Percentiles rank a stretch among this genome's conserved stretches.
Conservation (phyloP, 2,329 filamentous ascomycete genomes). For the Fusarium penzigii region DNA sequence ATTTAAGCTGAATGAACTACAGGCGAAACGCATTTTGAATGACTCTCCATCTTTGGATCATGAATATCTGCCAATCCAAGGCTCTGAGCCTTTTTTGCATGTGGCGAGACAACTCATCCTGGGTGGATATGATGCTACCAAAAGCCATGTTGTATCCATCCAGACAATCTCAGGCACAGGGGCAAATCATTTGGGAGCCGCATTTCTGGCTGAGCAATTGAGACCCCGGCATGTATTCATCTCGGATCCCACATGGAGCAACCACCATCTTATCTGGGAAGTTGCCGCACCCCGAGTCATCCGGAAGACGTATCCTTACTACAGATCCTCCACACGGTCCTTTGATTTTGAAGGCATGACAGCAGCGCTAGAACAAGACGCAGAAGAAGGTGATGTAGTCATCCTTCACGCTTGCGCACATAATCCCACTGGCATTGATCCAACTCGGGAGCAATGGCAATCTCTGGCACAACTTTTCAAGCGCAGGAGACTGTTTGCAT, state of each 20-base stretch:
- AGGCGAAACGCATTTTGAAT: constrained; percentile 82
- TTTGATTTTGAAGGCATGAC: constrained; percentile 36
- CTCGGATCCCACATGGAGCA: constrained; percentile 50
- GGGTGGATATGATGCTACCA: not conserved
- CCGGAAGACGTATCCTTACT: constrained; percentile 34
- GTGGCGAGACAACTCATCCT: constrained; percentile 30
- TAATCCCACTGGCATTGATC: constrained; percentile 41
- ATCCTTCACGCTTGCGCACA: constrained; percentile 41
- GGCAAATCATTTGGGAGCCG: constrained; percentile 34
- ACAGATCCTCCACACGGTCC: constrained; percentile 18
- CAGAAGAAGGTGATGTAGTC: constrained; percentile 33
- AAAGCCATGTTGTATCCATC: constrained; percentile 26
- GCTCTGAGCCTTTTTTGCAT: constrained; percentile 66
- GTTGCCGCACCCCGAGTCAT: constrained; percentile 20
- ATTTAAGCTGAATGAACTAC: constrained; percentile 2
- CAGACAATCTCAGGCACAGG: constrained; percentile 40
- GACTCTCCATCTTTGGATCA: constrained; percentile 83
- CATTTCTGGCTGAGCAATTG: constrained; percentile 23
- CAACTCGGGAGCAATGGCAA: constrained; percentile 35
- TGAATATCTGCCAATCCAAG: constrained; percentile 91
- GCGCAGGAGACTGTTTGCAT: constrained; percentile 31
- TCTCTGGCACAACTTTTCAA: constrained; percentile 33
- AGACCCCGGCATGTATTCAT: constrained; percentile 34
- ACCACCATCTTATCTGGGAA: constrained; percentile 33
- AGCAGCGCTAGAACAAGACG: constrained; percentile 21